Evolutionary conservation across 257 asterid genomes (phyloP).

Genomic region (Gardenia jasminoides): DNA sequence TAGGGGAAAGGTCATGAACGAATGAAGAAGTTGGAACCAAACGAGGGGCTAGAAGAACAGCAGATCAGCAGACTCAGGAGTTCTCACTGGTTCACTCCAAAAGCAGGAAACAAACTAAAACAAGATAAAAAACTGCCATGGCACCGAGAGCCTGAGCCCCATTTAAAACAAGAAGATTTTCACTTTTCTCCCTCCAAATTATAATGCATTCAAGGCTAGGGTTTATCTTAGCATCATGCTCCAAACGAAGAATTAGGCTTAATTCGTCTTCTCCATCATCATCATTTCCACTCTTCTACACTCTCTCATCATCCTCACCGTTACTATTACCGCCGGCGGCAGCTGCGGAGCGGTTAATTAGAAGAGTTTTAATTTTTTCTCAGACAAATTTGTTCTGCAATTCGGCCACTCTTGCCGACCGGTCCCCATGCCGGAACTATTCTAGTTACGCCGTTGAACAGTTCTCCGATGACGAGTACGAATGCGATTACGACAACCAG

Average conservation of each 20-base stretch:
- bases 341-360: conserved; percentile 6
- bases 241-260: conserved; percentile 37
- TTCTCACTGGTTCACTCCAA: no score
- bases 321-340: conserved; percentile 1
- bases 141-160: no score
- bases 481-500: conserved; percentile 81
- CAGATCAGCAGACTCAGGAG: no score
- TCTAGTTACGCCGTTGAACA: conserved; percentile 68
- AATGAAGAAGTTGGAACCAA: no score
- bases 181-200: conserved; percentile 4
- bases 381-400: conserved; percentile 7
- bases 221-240: conserved; percentile 45
- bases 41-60: no score
- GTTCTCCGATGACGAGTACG: conserved; percentile 95
- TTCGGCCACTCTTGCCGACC: not conserved
- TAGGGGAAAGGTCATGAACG: no score
- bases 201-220: conserved; percentile 73
- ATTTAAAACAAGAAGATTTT: no score
- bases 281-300: conserved; percentile 15
- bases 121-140: not conserved
- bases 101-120: no score
- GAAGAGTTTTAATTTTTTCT: conserved; percentile 6
- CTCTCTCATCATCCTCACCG: conserved; percentile 15
- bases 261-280: not conserved
- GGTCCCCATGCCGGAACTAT: conserved; percentile 37